Base-by-base conservation (phyloP, 1,284 basidiomycete species). In the Cutaneotrichosporon sp. region DNA sequence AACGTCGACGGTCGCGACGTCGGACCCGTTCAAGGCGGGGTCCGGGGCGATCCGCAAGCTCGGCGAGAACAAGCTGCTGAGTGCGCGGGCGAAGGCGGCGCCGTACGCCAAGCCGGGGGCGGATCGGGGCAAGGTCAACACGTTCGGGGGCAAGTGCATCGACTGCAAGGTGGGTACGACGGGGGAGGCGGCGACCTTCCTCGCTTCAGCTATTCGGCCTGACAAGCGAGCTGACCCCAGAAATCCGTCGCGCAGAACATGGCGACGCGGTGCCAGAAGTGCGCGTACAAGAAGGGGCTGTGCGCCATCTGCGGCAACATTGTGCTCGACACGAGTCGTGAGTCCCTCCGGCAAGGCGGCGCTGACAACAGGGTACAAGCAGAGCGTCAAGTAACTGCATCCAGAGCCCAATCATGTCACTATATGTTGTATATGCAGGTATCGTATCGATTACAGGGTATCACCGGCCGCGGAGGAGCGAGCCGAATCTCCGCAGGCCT, bases 51-150 rank as follows among this genome's bases (percentile, higher is more conserved):
- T 77, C 6, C 73, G 80, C 3, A 74, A 75, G 47, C 77, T 81
- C 13, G 80, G 80, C 46, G 79, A 80, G 68, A 81, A 81, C 72
- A 81, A 80, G 66, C 70, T 81, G 1, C 63, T 81, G 13, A 67
- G 70, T 0, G 72, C 77, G 0, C 68, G 78, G 57, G 68, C 71
- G 9, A 65, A 66, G 33, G 72, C 74, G 4, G 46, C 71, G 10
- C 75, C 74, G 7, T 77, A 78, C 55, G 68, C 66, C 42, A 74
- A 75, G 55, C 75, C 72, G 5, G 69, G 64, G 4, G 61, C 58
- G 4, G 67, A 62, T 42, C 72, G 72, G 55, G 63, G 69, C 10
- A 69, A 65, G 34, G 65, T 70, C 42, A 76, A 76, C 57, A 70
- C 76, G 13, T 79, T 80, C 63, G 71, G 72, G 11, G 77, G 73